Conservation (phyloP, 2,329 filamentous ascomycete species). For the Xylaria hypoxylon region DNA sequence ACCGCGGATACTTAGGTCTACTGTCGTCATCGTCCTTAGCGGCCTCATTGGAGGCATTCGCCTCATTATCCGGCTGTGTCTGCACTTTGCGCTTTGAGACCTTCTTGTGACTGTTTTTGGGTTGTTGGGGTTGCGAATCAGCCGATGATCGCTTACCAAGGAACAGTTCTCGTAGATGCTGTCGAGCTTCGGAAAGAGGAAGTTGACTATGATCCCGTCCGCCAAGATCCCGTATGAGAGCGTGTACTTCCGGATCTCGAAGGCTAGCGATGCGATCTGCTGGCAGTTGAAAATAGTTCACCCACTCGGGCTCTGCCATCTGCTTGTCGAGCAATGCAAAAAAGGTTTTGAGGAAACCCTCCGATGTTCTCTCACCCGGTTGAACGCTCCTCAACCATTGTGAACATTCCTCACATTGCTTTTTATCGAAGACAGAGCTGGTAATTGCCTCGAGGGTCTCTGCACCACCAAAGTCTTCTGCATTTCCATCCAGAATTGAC, state of each 20-base stretch:
- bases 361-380: background rate
- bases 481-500: constrained; percentile 21
- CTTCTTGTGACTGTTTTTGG: background rate
- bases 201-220: background rate
- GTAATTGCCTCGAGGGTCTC: constrained; percentile 32
- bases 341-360: constrained; percentile 11
- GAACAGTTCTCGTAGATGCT: constrained; percentile 1
- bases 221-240: constrained; percentile 20
- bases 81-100: background rate
- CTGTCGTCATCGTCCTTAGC: background rate
- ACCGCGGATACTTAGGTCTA: constrained; percentile 24
- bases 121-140: background rate
- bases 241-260: constrained; percentile 4
- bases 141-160: background rate
- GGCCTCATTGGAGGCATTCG: background rate
- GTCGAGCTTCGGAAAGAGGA: background rate
- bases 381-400: background rate
- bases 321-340: constrained; percentile 18
- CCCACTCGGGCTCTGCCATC: constrained; percentile 4
- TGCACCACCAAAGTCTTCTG: constrained; percentile 26
- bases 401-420: background rate
- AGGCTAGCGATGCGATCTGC: background rate
- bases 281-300: constrained; percentile 29
- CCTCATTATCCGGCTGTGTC: background rate
- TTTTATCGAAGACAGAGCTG: constrained; percentile 13